Evolutionary conservation across 2,329 filamentous ascomycete genomes (phyloP).

Genomic region (Scolecobasidium constrictum): DNA sequence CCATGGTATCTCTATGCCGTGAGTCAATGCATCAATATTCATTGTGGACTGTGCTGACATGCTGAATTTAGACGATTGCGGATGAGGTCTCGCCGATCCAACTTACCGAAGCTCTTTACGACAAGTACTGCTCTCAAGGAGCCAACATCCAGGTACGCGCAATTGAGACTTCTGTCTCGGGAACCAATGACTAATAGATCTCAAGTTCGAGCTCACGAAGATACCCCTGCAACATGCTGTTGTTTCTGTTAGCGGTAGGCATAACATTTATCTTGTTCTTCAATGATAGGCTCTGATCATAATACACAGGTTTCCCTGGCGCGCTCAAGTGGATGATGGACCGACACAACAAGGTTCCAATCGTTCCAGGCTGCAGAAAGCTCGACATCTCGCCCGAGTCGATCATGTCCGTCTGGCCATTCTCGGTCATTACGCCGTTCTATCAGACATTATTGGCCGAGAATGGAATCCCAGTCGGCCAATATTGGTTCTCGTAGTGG

Average conservation of each 20-base stretch:
- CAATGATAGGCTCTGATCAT: not conserved
- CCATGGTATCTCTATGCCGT: conserved; percentile 10
- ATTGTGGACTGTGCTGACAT: not conserved
- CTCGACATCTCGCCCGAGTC: not conserved
- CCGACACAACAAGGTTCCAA: not conserved
- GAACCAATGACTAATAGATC: not conserved
- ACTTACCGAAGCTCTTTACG: not conserved
- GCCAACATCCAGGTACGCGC: conserved; percentile 3
- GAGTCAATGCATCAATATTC: not conserved
- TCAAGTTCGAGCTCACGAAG: conserved; percentile 6
- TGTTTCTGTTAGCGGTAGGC: conserved; percentile 3
- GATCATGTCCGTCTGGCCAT: not conserved
- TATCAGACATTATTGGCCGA: not conserved
- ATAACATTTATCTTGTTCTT: not conserved
- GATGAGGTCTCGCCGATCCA: conserved; percentile 7
- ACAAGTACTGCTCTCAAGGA: conserved; percentile 4
- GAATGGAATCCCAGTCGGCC: no score
- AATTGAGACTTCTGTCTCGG: not conserved
- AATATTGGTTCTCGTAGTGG: no score
- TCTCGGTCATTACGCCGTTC: not conserved
- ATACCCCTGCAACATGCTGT: conserved; percentile 3
- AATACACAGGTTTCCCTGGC: conserved; percentile 4
- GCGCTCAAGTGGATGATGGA: conserved; percentile 7
- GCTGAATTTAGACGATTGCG: conserved; percentile 3
- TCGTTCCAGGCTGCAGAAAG: conserved; percentile 1